Conservation (phyloP, 2,329 filamentous ascomycete species). For the Arthrinium phaeospermum region DNA sequence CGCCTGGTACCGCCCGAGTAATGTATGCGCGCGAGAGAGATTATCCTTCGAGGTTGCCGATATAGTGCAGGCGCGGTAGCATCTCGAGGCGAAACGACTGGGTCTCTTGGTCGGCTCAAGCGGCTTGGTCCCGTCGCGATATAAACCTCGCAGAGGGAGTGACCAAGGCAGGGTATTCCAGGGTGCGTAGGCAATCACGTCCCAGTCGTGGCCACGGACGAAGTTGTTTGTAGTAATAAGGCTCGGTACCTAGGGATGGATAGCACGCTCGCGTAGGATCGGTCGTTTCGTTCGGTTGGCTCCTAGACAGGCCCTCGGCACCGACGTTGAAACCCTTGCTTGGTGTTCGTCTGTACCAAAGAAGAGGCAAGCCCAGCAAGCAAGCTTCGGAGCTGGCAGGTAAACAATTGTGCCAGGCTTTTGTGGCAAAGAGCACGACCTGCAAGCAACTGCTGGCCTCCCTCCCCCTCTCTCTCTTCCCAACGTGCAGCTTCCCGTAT, state of each 20-base stretch:
- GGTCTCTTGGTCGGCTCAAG: neutral
- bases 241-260: neutral
- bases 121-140: neutral
- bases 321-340: neutral
- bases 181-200: neutral
- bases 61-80: neutral
- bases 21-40: neutral
- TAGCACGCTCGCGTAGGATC: neutral
- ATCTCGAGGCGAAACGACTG: neutral
- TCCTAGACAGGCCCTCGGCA: neutral
- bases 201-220: neutral
- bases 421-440: neutral
- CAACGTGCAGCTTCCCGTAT: slow-evolving; percentile 10
- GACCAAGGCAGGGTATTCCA: neutral
- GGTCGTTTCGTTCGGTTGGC: neutral
- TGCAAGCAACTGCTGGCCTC: slow-evolving; percentile 6
- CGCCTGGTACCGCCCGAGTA: neutral
- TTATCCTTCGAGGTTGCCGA: neutral
- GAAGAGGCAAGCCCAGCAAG: neutral
- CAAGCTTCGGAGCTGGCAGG: neutral
- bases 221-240: neutral
- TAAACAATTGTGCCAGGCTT: neutral
- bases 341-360: neutral
- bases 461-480: slow-evolving; percentile 10
- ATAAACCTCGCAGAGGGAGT: neutral